A percentile compares a stretch with the other conserved stretches of the same genome.
Conservation (phyloP, 2,329 filamentous ascomycete genomes). For the Nannizziopsis arthrosporioides region DNA sequence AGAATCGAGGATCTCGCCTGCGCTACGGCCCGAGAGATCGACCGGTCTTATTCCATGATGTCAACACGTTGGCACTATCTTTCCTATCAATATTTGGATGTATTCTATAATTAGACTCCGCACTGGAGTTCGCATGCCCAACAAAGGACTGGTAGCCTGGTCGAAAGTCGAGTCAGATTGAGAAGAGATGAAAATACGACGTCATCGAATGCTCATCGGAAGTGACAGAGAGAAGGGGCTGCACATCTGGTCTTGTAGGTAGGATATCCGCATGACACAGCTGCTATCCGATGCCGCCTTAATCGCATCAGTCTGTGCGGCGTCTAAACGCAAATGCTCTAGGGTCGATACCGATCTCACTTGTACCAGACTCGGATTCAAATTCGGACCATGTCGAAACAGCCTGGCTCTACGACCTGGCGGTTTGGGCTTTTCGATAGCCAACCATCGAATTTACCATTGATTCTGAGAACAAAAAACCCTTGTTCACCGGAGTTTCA, state of each 20-base stretch:
- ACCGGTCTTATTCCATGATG: neutral
- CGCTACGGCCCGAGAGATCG: neutral
- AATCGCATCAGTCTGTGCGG: too few relatives aligned
- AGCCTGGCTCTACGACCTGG: neutral
- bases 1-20: neutral
- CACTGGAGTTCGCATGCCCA: neutral
- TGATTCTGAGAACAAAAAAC: neutral
- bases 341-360: too few relatives aligned
- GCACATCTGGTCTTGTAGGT: too few relatives aligned
- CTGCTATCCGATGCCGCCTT: too few relatives aligned
- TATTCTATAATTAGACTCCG: slow-evolving; percentile 5
- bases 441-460: too few relatives aligned
- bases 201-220: neutral
- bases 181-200: neutral
- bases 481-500: slow-evolving; percentile 6
- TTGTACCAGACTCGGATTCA: too few relatives aligned
- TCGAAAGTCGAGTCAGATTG: neutral
- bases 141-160: neutral
- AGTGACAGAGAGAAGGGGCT: too few relatives aligned
- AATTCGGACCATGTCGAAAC: neutral
- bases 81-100: neutral
- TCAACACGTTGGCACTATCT: slow-evolving; percentile 2
- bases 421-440: too few relatives aligned
- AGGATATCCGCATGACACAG: too few relatives aligned
- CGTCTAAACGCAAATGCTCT: too few relatives aligned